Evolutionary conservation across 2,329 filamentous ascomycete genomes (phyloP).

Genomic region (Eutypella sp.): DNA sequence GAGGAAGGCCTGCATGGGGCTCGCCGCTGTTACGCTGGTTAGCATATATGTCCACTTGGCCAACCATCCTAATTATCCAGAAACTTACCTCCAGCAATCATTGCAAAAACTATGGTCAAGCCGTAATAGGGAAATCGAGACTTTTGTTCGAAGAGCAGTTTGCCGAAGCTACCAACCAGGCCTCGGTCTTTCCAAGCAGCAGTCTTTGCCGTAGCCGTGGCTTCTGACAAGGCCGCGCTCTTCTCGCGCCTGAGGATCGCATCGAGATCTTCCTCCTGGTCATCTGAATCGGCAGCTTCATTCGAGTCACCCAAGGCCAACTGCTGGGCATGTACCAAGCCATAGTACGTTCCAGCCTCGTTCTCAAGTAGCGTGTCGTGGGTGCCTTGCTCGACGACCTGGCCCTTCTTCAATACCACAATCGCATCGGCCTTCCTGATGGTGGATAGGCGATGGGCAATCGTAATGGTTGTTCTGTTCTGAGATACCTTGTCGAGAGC

Average conservation of each 20-base stretch:
- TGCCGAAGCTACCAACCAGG: conserved; percentile 49
- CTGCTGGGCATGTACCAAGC: conserved; percentile 60
- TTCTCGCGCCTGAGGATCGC: conserved; percentile 39
- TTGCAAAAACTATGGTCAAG: conserved; percentile 43
- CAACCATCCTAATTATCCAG: too few relatives aligned
- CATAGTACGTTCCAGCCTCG: conserved; percentile 59
- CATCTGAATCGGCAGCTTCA: conserved; percentile 31
- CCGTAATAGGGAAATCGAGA: conserved; percentile 45
- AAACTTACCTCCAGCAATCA: conserved; percentile 29
- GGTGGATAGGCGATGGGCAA: conserved; percentile 70
- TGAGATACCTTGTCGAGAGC: conserved; percentile 57
- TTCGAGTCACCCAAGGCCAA: conserved; percentile 47
- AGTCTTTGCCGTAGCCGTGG: conserved; percentile 12
- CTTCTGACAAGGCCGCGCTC: conserved; percentile 37
- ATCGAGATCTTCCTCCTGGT: conserved; percentile 33
- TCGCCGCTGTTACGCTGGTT: conserved; percentile 31
- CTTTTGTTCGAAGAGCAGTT: conserved; percentile 52
- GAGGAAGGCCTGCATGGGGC: conserved; percentile 49
- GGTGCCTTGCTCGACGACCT: conserved; percentile 67
- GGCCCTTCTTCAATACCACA: conserved; percentile 67
- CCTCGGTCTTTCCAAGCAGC: conserved; percentile 31
- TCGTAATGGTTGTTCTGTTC: conserved; percentile 65
- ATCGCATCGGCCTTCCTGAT: conserved; percentile 76
- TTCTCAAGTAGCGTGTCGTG: conserved; percentile 64
- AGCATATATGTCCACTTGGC: too few relatives aligned